Percentiles rank a stretch among this genome's conserved stretches.
Conservation (phyloP, 371 early-diverging fungal species). For the Blyttiomyces sp. region DNA sequence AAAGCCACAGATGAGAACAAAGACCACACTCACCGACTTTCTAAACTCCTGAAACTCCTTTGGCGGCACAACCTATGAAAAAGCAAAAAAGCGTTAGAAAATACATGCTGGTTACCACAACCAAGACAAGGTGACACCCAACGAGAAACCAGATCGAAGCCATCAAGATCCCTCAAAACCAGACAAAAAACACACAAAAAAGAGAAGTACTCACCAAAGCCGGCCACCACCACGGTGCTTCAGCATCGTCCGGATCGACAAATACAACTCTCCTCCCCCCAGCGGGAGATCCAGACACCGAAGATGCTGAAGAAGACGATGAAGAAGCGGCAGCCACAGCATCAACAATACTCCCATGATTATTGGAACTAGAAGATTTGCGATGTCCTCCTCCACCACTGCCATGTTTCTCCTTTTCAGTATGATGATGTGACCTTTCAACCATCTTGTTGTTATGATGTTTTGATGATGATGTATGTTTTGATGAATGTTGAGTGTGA, state of each 20-base stretch:
- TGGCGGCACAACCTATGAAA: conserved; percentile 46
- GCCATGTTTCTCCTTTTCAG: too few species aligned
- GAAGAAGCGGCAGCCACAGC: conserved; percentile 1
- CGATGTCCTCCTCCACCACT: too few species aligned
- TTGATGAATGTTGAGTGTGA: too few species aligned
- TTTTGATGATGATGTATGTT: too few species aligned
- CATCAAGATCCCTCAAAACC: background rate
- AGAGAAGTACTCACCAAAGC: conserved; percentile 50
- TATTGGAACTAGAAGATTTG: too few species aligned
- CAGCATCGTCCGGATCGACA: conserved; percentile 56
- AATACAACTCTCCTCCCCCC: conserved; percentile 33
- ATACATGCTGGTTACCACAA: too few species aligned
- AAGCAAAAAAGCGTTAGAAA: background rate
- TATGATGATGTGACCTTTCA: too few species aligned
- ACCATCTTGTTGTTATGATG: too few species aligned
- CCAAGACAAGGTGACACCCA: too few species aligned
- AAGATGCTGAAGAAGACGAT: background rate
- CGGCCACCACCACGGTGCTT: conserved; percentile 65
- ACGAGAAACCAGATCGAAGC: background rate
- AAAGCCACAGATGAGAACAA: background rate
- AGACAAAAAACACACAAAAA: background rate
- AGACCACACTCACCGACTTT: conserved; percentile 3
- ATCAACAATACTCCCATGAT: too few species aligned
- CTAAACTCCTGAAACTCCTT: conserved; percentile 39
- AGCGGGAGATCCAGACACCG: too few species aligned